Evolutionary conservation across 169 alveolate genomes (phyloP), one percentile per base, ranked within the genome.

Genomic region (Plasmodium gonderi): DNA sequence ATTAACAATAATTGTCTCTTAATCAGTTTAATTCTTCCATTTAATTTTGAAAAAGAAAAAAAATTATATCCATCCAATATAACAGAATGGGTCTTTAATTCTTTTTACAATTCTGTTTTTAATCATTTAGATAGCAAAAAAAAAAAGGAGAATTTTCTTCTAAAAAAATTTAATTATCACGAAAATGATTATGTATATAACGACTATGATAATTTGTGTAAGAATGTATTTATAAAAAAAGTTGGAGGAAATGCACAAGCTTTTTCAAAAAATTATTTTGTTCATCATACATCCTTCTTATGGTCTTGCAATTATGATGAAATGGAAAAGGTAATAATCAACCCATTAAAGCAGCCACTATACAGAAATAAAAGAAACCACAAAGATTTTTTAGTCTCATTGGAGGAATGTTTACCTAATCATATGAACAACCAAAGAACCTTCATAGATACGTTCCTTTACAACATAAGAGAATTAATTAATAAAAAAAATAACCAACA

Each of bases 211-310:
- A 17, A 75, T 14, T 9, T 44, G 14, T 14, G 44, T 42, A 14
- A 90, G 11, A 38, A 69, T 5, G 17, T 51, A 3, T 47, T 12
- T 33, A 74, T 92, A 33, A 90, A 75, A 83, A 95, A 95, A 68
- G 95, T 95, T 12, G 97, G 96, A 9, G 97, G 97, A 2, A 95
- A 95, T 91, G 95, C 97, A 7, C 96, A 94, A 75, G 96, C 97
- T 3, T 94, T 75, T 85, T 76, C 91, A 7, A 91, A 78, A 54
- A 65, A 93, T 75, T 92, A 95, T 29, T 95, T 95, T 92, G 96
- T 94, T 12, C 96, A 95, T 69, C 97, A 95, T 83, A 94, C 95
- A 20, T 94, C 94, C n/a, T 94, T 94, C 90, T 75, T 93, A 26
- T 95, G 97, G 97, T 23, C 45, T 54, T 89, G 93, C 12, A 90